Evolutionary conservation across 768 basidiomycete genomes (phyloP).

Genomic region (Pulveroboletus sp.): DNA sequence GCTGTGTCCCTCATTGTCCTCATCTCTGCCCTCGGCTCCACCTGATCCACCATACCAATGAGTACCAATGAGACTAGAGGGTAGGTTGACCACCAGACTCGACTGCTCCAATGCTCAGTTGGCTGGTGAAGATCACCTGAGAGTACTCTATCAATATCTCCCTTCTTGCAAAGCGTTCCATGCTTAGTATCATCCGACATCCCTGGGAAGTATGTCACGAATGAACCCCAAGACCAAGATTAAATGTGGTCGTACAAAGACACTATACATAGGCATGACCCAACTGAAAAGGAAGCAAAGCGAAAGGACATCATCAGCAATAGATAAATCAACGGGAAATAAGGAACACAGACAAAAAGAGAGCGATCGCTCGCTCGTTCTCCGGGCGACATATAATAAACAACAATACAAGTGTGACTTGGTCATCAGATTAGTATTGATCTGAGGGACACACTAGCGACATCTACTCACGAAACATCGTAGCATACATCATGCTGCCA

Average conservation of each 20-base stretch:
- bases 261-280: conserved; percentile 7
- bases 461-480: conserved; percentile 5
- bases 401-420: conserved; percentile 6
- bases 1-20: too few relatives aligned
- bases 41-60: too few relatives aligned
- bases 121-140: conserved; percentile 10
- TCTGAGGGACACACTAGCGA: neutral
- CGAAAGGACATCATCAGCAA: neutral
- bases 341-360: conserved; percentile 9
- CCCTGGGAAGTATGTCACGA: conserved; percentile 12
- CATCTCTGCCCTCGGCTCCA: too few relatives aligned
- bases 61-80: too few relatives aligned
- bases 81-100: neutral
- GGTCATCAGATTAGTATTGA: neutral
- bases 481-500: conserved; percentile 8
- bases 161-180: conserved; percentile 12
- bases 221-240: neutral
- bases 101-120: neutral
- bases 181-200: conserved; percentile 23
- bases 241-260: conserved; percentile 4
- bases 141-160: neutral
- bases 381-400: neutral
- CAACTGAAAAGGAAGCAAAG: conserved; percentile 7
- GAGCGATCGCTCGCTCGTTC: neutral
- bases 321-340: neutral